Conservation (phyloP, 805 yeast species). For the Geotrichum ghanense region DNA sequence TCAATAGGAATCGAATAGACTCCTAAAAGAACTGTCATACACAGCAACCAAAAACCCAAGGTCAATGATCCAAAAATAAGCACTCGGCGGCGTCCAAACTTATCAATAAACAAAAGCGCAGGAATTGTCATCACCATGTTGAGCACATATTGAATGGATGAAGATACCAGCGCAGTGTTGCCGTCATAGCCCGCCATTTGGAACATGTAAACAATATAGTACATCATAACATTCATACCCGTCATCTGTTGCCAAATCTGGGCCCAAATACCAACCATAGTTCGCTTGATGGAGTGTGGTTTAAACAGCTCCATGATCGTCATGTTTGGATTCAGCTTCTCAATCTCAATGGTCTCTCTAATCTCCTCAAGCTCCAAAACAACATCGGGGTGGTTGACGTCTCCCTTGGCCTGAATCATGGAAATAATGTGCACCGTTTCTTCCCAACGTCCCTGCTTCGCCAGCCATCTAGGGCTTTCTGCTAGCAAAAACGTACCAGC, state of each 20-base stretch:
- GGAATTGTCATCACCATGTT: slow-evolving; percentile 49
- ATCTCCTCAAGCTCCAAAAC: slow-evolving; percentile 47
- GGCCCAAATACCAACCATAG: slow-evolving; percentile 38
- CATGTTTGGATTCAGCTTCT: slow-evolving; percentile 32
- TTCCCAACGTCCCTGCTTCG: slow-evolving; percentile 37
- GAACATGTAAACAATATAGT: slow-evolving; percentile 56
- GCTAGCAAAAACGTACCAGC: slow-evolving; percentile 16
- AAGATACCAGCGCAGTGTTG: slow-evolving; percentile 39
- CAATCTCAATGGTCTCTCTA: slow-evolving; percentile 43
- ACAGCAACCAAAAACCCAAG: slow-evolving; percentile 52
- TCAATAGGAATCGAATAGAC: slow-evolving; percentile 16
- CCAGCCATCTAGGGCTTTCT: slow-evolving; percentile 35
- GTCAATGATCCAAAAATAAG: slow-evolving; percentile 50
- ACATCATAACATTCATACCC: slow-evolving; percentile 61
- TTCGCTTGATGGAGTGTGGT: slow-evolving; percentile 38
- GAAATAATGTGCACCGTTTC: slow-evolving; percentile 32
- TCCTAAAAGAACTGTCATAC: slow-evolving; percentile 40
- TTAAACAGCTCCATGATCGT: slow-evolving; percentile 40
- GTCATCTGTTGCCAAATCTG: slow-evolving; percentile 55
- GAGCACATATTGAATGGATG: slow-evolving; percentile 48
- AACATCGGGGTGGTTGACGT: slow-evolving; percentile 30
- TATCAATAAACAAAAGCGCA: slow-evolving; percentile 48
- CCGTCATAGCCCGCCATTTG: slow-evolving; percentile 50
- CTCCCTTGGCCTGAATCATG: slow-evolving; percentile 24
- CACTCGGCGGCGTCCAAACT: slow-evolving; percentile 51